These are phyloP conservation scores for Liriodendron chinense DNA, from an alignment of 164 flowering plant species.

Conservation along the genomic window DNA sequence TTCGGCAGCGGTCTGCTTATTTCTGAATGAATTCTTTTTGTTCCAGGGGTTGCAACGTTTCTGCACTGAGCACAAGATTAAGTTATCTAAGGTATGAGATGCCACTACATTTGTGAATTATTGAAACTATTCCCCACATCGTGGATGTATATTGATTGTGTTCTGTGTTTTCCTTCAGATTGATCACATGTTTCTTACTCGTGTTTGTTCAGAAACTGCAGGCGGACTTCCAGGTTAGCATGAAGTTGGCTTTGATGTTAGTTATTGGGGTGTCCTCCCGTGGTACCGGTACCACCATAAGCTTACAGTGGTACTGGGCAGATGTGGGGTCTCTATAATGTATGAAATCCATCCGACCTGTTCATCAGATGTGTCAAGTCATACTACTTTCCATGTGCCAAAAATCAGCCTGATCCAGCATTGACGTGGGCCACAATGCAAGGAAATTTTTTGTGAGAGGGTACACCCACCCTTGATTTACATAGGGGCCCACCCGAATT, in stretches of 20 bases:
- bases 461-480: too few relatives aligned
- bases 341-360: too few relatives aligned
- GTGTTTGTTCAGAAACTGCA: constrained; percentile 98
- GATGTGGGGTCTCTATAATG: background rate
- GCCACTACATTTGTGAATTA: background rate
- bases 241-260: background rate
- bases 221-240: constrained; percentile 95
- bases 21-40: background rate
- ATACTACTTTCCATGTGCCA: too few relatives aligned
- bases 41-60: constrained; percentile 90
- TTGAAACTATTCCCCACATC: background rate
- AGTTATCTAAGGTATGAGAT: constrained; percentile 77
- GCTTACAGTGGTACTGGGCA: background rate
- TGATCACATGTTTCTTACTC: constrained; percentile 94
- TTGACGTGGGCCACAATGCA: too few relatives aligned
- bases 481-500: too few relatives aligned
- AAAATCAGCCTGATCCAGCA: too few relatives aligned
- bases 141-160: constrained; percentile 4
- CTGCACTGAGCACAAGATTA: constrained; percentile 94
- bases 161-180: constrained; percentile 44
- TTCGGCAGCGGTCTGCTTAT: background rate
- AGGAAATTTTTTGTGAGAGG: background rate
- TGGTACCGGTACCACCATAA: background rate
- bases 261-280: background rate
- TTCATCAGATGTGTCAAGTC: too few relatives aligned